Evolutionary conservation across 805 yeast species (phyloP), one percentile per base, ranked within the genome.

Genomic region (Ogataea dorogensis): DNA sequence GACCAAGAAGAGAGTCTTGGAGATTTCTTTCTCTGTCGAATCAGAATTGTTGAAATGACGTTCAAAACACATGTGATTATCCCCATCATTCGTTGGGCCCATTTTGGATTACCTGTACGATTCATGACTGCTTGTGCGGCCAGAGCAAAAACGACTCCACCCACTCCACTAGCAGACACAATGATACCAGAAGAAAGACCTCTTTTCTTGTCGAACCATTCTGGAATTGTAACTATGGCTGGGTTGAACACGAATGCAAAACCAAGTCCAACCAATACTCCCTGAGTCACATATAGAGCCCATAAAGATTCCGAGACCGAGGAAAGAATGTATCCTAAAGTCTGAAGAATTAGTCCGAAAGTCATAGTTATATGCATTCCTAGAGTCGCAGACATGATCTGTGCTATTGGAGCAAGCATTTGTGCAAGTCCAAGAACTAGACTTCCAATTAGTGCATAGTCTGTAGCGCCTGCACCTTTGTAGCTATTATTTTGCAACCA

Each of bases 391-490:
- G 50, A 41, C 7, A 49, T 11, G n/a, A 53, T 28, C 17, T 49
- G 49, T 4, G 46, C 43, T 5, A 49, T 17, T 2, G 61, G 56
- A 7, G 61, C 51, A n/a, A 47, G 22, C 9, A 41, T 22, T 33
- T 51, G 57, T 8, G 58, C 57, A 1, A 54, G 31, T 17, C 47
- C 44, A 12, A 56, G 28, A 31, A 50, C 38, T 23, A 52, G 13
- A 3, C 86, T 84, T 0, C 85, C 83, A 36, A 81, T 70, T 38
- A 73, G 56, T 2, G 86, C 81, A 52, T 70, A 81, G 44, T 79
- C 84, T 37, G 70, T 58, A 24, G 68, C 63, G 1, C 69, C 55
- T 0, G 81, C 82, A 1, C 79, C 82, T 0, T 61, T 54, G 47
- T 74, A 79, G 1, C 67, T 62, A 13, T 68, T 55, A 28, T 70